Evolutionary conservation across 2,329 filamentous ascomycete genomes (phyloP).

Genomic region (Cladophialophora bantiana): DNA sequence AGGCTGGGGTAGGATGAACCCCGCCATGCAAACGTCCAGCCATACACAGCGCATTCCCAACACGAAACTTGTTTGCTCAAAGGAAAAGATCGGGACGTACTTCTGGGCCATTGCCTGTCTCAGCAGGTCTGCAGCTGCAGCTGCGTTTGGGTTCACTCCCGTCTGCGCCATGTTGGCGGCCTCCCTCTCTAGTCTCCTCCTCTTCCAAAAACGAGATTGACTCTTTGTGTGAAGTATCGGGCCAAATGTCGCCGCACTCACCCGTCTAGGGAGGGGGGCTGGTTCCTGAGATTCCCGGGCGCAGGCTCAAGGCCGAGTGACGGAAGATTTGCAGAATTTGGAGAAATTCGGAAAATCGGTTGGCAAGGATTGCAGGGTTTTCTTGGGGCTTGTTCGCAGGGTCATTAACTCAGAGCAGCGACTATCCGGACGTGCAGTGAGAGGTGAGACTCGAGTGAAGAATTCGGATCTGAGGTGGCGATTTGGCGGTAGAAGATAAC

Average conservation of each 20-base stretch:
- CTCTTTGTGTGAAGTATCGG: slow-evolving; percentile 6
- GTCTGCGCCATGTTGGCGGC: slow-evolving; percentile 40
- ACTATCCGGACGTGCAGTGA: slow-evolving; percentile 5
- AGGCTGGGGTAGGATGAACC: slow-evolving; percentile 20
- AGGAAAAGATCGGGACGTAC: slow-evolving; percentile 54
- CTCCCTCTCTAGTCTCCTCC: slow-evolving; percentile 24
- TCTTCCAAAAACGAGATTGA: slow-evolving; percentile 25
- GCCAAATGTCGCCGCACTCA: slow-evolving; percentile 27
- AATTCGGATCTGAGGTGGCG: slow-evolving; percentile 16
- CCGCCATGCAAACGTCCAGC: slow-evolving; percentile 12
- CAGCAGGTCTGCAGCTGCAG: slow-evolving; percentile 64
- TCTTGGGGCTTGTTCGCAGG: slow-evolving; percentile 20
- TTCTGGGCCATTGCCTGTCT: slow-evolving; percentile 65
- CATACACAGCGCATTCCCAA: slow-evolving; percentile 21
- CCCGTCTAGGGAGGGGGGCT: slow-evolving; percentile 28
- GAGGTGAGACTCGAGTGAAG: slow-evolving; percentile 21
- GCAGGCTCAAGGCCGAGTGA: slow-evolving; percentile 31
- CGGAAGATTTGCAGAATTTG: slow-evolving; percentile 37
- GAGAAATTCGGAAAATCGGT: slow-evolving; percentile 37
- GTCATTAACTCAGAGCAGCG: slow-evolving; percentile 13
- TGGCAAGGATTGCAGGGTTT: slow-evolving; percentile 34
- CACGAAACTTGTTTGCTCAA: slow-evolving; percentile 25
- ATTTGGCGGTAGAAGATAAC: slow-evolving; percentile 24
- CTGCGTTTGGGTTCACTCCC: slow-evolving; percentile 54
- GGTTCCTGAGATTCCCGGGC: slow-evolving; percentile 35